Evolutionary conservation across 441 rosid genomes (phyloP).

Genomic region (Bocquillonia castaneifolia): DNA sequence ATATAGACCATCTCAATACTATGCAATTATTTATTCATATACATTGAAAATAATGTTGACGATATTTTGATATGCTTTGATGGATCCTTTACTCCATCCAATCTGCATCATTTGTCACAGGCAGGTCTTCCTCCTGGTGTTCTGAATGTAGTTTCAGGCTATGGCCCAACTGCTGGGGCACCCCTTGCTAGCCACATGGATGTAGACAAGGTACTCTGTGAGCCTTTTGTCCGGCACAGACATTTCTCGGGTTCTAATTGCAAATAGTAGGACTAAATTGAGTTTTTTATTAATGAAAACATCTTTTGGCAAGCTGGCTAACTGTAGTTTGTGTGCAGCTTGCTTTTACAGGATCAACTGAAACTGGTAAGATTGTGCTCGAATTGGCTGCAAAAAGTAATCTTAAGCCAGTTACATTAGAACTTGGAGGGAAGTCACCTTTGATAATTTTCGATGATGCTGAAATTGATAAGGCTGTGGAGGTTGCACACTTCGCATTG

Average conservation of each 20-base stretch:
- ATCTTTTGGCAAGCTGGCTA: too few relatives aligned
- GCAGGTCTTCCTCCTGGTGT: conserved; percentile 97
- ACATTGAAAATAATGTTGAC: too few relatives aligned
- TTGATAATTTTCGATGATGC: conserved; percentile 76
- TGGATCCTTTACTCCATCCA: background rate
- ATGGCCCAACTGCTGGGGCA: conserved; percentile 84
- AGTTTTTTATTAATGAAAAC: background rate
- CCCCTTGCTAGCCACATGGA: conserved; percentile 89
- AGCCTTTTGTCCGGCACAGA: background rate
- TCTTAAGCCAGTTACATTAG: conserved; percentile 71
- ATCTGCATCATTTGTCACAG: conserved; percentile 22
- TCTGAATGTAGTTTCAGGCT: conserved; percentile 80
- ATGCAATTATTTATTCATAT: too few relatives aligned
- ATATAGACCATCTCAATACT: too few relatives aligned
- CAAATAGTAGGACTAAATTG: background rate
- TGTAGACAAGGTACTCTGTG: conserved; percentile 76
- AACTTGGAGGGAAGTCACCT: conserved; percentile 91
- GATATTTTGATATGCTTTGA: background rate
- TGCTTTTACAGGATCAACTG: conserved; percentile 79
- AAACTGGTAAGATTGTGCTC: conserved; percentile 57
- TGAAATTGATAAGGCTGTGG: conserved; percentile 62
- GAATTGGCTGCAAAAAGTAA: conserved; percentile 77
- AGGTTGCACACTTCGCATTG: conserved; percentile 72
- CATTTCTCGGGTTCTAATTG: background rate
- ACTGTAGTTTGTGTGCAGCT: conserved; percentile 34